Evolutionary conservation across 257 asterid genomes (phyloP).

Genomic region (Apocynum venetum): DNA sequence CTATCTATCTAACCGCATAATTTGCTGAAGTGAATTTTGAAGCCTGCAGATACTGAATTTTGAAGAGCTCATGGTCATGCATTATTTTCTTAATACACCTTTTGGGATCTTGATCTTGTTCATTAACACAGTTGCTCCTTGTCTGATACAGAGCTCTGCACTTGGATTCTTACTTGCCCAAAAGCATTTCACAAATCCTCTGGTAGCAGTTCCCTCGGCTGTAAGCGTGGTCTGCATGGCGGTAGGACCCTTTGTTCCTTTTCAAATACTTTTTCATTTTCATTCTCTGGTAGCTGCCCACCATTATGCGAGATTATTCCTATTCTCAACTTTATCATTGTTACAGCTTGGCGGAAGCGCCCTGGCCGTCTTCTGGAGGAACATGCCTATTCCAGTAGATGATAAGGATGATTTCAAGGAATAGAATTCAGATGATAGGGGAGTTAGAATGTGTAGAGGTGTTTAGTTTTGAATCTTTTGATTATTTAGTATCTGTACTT

Average conservation of each 20-base stretch:
- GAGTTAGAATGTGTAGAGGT: background rate
- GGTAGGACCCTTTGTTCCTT: conserved; percentile 37
- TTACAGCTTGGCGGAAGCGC: conserved; percentile 95
- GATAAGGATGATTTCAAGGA: conserved; percentile 99
- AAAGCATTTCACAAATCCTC: conserved; percentile 92
- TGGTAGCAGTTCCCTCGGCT: conserved; percentile 95
- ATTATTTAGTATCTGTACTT: background rate
- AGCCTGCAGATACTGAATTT: background rate
- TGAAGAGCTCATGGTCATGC: too few relatives aligned
- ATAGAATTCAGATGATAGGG: conserved; percentile 26
- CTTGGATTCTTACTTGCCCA: conserved; percentile 91
- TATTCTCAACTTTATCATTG: background rate
- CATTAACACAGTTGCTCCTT: background rate
- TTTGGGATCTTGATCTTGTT: background rate
- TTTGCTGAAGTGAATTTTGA: background rate
- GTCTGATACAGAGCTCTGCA: conserved; percentile 73
- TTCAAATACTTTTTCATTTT: background rate
- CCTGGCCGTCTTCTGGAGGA: conserved; percentile 94
- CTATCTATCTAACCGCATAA: background rate
- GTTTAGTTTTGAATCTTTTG: background rate
- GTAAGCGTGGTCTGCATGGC: conserved; percentile 99
- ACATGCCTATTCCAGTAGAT: conserved; percentile 68
- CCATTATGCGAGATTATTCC: background rate
- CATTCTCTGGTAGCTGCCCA: conserved; percentile 1
- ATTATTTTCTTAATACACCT: background rate